Conservation (phyloP, 306 rosid species). For the Lathyrus aphaca region DNA sequence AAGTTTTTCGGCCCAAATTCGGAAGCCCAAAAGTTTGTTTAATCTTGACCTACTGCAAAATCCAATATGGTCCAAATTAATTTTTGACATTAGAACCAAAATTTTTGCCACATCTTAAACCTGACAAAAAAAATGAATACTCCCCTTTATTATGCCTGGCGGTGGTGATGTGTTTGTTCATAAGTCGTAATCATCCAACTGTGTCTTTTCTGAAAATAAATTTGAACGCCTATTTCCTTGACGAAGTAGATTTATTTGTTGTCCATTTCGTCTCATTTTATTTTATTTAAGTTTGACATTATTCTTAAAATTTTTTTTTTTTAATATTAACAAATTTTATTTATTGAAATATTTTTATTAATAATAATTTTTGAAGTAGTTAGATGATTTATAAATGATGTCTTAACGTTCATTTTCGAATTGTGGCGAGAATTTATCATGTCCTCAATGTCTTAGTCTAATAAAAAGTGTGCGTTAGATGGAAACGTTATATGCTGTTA, state of each 20-base stretch:
- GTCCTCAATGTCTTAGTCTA: background rate
- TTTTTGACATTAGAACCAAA: background rate
- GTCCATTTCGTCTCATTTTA: no score
- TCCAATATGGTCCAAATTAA: slow-evolving; percentile 1
- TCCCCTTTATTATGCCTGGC: background rate
- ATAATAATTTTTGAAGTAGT: no score
- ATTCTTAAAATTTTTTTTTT: no score
- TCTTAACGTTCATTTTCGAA: background rate
- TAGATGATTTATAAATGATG: no score
- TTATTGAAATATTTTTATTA: no score
- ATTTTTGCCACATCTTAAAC: background rate
- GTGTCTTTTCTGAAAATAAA: slow-evolving; percentile 7
- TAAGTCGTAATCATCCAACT: slow-evolving; percentile 40
- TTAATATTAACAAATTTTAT: no score
- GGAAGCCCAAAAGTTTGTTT: slow-evolving; percentile 34
- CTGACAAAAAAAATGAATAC: background rate
- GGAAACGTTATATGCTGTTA: background rate
- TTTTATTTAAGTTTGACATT: no score
- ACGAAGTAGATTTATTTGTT: background rate
- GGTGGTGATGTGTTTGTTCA: slow-evolving; percentile 50
- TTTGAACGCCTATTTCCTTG: slow-evolving; percentile 8
- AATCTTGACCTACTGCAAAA: slow-evolving; percentile 26
- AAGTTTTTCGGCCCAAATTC: background rate
- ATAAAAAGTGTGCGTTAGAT: background rate
- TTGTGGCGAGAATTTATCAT: no score